Evolutionary conservation across 2,329 filamentous ascomycete species (phyloP).

Genomic region (Diaporthe humulicola): DNA sequence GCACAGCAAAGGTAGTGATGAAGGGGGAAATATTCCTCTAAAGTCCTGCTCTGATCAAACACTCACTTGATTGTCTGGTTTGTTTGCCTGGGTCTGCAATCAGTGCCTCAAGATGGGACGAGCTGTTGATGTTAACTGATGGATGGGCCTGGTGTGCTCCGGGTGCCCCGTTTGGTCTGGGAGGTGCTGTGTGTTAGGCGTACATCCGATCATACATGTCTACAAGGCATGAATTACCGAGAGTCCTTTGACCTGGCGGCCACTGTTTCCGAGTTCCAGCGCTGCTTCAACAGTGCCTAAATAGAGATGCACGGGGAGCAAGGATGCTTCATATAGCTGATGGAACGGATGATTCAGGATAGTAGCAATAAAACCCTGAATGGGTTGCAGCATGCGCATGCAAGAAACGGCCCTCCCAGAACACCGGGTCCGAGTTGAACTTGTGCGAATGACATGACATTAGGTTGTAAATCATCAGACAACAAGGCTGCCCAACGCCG

Average conservation of each 20-base stretch:
- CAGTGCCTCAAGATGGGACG: background rate
- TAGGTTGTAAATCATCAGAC: slow-evolving; percentile 2
- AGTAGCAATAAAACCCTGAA: background rate
- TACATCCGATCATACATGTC: background rate
- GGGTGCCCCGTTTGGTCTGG: background rate
- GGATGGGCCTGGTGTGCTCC: background rate
- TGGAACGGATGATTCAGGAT: slow-evolving; percentile 22
- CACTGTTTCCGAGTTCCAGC: background rate
- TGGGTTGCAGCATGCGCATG: slow-evolving; percentile 15
- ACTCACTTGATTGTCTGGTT: background rate
- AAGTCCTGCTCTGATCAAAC: background rate
- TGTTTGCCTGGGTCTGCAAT: background rate
- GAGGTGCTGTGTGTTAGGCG: background rate
- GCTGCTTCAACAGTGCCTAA: background rate
- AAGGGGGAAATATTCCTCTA: slow-evolving; percentile 44
- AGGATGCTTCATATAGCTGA: background rate
- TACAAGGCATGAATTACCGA: background rate
- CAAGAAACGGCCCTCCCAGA: slow-evolving; percentile 13
- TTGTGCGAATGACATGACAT: slow-evolving; percentile 13
- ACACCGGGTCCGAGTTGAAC: slow-evolving; percentile 1
- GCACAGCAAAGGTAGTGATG: slow-evolving; percentile 49
- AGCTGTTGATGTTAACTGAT: background rate
- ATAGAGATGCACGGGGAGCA: background rate
- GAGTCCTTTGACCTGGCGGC: background rate
- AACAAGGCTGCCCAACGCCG: background rate